These are phyloP conservation scores for Hysterium pulicare DNA, from an alignment of 2,329 filamentous ascomycete genomes.

Conservation along the genomic window DNA sequence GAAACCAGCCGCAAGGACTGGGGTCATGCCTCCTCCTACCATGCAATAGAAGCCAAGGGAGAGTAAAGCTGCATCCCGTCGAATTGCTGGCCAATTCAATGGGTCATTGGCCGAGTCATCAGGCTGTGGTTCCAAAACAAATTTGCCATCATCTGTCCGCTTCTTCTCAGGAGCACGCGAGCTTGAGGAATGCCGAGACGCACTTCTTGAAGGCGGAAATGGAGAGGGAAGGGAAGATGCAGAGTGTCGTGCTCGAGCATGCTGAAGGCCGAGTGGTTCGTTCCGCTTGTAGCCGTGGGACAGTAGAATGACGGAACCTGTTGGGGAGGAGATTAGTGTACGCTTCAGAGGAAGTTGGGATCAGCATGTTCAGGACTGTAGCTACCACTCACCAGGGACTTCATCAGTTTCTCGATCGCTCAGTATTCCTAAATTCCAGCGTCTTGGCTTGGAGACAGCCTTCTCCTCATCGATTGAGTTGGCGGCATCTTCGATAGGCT, in stretches of 20 bases:
- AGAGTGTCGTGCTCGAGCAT: constrained; percentile 60
- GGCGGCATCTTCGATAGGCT: background rate
- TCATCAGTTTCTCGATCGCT: constrained; percentile 76
- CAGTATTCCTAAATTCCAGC: constrained; percentile 66
- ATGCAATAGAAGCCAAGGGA: constrained; percentile 90
- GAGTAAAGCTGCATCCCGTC: constrained; percentile 73
- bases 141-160: constrained; percentile 73
- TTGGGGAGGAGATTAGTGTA: background rate
- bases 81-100: constrained; percentile 83
- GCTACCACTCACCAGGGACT: constrained; percentile 73
- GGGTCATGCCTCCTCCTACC: constrained; percentile 88
- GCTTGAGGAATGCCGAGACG: constrained; percentile 20
- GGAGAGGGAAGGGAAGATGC: constrained; percentile 48
- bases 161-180: constrained; percentile 54
- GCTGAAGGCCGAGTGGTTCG: constrained; percentile 58
- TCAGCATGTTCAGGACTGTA: too few species aligned
- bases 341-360: too few species aligned
- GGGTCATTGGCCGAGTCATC: constrained; percentile 89
- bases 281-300: constrained; percentile 56
- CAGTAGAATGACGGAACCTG: constrained; percentile 60
- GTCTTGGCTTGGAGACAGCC: constrained; percentile 16
- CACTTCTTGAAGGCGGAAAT: constrained; percentile 15
- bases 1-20: constrained; percentile 86
- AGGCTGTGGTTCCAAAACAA: constrained; percentile 87
- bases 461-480: background rate